phyloP scores from a whole-genome alignment of 2,329 filamentous ascomycete species.

The Trichoderma arundinaceum region DNA sequence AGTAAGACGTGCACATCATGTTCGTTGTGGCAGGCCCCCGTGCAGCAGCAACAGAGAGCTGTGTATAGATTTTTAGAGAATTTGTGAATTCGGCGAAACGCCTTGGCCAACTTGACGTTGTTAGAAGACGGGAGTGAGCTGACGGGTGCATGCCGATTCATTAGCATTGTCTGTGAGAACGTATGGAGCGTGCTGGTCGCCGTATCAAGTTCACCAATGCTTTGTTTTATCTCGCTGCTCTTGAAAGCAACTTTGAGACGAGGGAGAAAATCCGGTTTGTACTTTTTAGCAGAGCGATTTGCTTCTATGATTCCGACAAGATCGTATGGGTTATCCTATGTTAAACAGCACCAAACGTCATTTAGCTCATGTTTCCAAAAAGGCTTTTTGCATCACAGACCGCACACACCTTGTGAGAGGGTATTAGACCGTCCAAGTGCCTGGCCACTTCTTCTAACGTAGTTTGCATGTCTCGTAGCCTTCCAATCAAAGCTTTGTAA shows the following conservation, averaged over 20 bases:
- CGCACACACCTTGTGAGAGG: slow-evolving; percentile 17
- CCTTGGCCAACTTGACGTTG: slow-evolving; percentile 5
- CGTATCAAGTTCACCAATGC: slow-evolving; percentile 17
- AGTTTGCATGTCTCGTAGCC: slow-evolving; percentile 6
- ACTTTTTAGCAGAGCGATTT: neutral
- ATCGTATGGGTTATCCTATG: slow-evolving; percentile 10
- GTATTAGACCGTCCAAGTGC: slow-evolving; percentile 21
- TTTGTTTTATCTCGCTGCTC: slow-evolving; percentile 25
- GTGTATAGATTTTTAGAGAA: slow-evolving; percentile 20
- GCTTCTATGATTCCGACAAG: slow-evolving; percentile 25
- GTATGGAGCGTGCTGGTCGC: slow-evolving; percentile 20
- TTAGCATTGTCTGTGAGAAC: slow-evolving; percentile 23
- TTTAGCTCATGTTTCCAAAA: neutral
- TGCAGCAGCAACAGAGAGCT: slow-evolving; percentile 14
- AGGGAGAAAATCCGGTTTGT: slow-evolving; percentile 10
- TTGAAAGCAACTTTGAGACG: slow-evolving; percentile 17
- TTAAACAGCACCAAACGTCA: neutral
- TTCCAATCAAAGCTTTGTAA: slow-evolving; percentile 12
- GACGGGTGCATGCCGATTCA: slow-evolving; percentile 6
- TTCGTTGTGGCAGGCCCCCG: slow-evolving; percentile 6
- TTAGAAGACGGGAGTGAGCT: neutral
- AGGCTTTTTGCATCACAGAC: too few relatives aligned
- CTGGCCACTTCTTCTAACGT: slow-evolving; percentile 14
- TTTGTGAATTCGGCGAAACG: slow-evolving; percentile 14
- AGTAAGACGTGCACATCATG: slow-evolving; percentile 24